A percentile compares a stretch with the other conserved stretches of the same genome.
phyloP scores from a whole-genome alignment of 1,139 yeast genomes.

The Scheffersomyces insectosa region DNA sequence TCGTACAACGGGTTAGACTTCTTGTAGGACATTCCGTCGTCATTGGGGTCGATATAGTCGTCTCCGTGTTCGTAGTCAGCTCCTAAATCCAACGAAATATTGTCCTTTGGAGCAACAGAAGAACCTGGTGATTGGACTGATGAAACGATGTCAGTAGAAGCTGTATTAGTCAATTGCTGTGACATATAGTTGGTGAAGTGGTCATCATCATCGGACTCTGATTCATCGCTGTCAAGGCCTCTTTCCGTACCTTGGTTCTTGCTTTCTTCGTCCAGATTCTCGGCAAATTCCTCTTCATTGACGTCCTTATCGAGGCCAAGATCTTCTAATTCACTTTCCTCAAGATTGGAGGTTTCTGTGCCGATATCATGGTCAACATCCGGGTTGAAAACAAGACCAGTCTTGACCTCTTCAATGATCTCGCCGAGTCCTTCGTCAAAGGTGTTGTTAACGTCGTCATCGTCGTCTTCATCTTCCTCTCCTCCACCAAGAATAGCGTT shows the following conservation, averaged over 20 bases:
- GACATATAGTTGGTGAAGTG: conserved; percentile 81
- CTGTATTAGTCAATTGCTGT: conserved; percentile 67
- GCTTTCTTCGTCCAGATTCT: conserved; percentile 20
- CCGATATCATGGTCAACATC: conserved; percentile 34
- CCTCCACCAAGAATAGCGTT: conserved; percentile 92
- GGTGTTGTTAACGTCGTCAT: conserved; percentile 37
- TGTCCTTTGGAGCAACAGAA: background rate
- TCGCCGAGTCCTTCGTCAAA: conserved; percentile 58
- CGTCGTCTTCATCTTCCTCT: conserved; percentile 40
- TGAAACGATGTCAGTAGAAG: conserved; percentile 58
- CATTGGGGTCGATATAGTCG: conserved; percentile 77
- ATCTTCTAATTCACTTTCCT: conserved; percentile 23
- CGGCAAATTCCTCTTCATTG: conserved; percentile 4
- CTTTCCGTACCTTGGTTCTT: conserved; percentile 10
- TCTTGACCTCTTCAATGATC: conserved; percentile 39
- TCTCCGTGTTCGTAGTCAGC: conserved; percentile 43
- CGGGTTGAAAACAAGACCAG: conserved; percentile 39
- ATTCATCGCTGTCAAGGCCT: conserved; percentile 21
- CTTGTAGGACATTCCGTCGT: conserved; percentile 75
- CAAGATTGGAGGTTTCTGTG: background rate
- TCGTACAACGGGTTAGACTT: conserved; percentile 64
- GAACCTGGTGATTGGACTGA: background rate
- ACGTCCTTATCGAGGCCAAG: conserved; percentile 36
- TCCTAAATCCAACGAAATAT: background rate
- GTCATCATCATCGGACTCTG: conserved; percentile 30